Base-by-base conservation (phyloP, 768 basidiomycete genomes). In the Boletus reticuloceps region DNA sequence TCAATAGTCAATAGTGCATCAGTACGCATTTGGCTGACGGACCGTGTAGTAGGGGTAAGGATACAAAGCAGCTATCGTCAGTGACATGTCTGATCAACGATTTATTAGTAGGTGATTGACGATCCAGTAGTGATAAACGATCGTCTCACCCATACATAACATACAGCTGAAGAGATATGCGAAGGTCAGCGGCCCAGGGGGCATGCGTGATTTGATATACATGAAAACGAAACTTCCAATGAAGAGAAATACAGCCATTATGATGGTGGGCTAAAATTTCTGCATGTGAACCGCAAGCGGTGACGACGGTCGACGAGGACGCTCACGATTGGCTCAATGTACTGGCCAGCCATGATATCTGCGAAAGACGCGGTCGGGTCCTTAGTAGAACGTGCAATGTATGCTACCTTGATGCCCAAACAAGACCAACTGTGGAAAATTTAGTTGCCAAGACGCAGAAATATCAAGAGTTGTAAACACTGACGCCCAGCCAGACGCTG, bases 41-140 rank as follows among this genome's bases (percentile, higher is more conserved):
- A 78, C 77, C 50, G 51, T 60, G 67, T 89, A 90, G 64, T 79
- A 80, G 2, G 87, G 82, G 59, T 75, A 89, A 1, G 89, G 89
- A 63, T 79, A 84, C 9, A 90, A 69, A 13, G 69, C 78, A 0
- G 82, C 79, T 0, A 81, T 82, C 0, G 81, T 83, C 16, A 87
- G 61, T 19, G 72, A 71, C 20, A 86, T 84, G 60, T 87, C 88
- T 85, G 56, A 29, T 52, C 6, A 31, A 51, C 7, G 19, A 9
- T 20, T 29, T 47, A 31, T 60, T n/a, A 54, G 38, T 10, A 16
- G 31, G 8, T 14, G 29, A 44, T 16, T 31, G 16, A 29, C 1
- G 27, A 22, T n/a, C 19, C 17, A 20, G 32, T 4, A 16, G 27
- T 29, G 29, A 29, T 29, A 9, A 29, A 40, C n/a, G 12, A 22